phyloP scores from a whole-genome alignment of 495 filamentous ascomycete species.

The Astrocystis sublimbata region DNA sequence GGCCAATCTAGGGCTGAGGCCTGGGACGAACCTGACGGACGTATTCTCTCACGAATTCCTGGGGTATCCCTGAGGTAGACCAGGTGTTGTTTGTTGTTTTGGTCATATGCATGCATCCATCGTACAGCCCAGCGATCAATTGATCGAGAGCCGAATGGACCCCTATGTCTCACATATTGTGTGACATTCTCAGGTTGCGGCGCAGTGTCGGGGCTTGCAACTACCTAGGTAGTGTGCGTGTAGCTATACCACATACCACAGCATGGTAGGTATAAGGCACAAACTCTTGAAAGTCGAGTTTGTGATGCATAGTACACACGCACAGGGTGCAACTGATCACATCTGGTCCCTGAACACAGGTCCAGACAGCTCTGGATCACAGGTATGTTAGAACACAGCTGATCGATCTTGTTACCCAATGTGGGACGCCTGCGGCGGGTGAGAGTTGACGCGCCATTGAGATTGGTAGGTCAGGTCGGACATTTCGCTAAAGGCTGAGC shows the following conservation, averaged over 20 bases:
- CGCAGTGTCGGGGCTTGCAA: neutral
- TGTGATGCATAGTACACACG: neutral
- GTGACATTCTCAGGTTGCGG: neutral
- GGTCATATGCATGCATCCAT: neutral
- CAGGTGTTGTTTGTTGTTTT: neutral
- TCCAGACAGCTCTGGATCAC: neutral
- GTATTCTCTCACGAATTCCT: conserved; percentile 25
- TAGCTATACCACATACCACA: too few species aligned
- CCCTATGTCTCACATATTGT: neutral
- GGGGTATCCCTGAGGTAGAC: conserved; percentile 4
- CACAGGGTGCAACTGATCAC: neutral
- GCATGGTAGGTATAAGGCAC: too few species aligned
- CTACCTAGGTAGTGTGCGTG: too few species aligned
- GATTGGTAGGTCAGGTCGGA: conserved; percentile 4
- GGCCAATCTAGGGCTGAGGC: conserved; percentile 61
- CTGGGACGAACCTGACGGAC: conserved; percentile 34
- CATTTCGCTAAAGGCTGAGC: neutral
- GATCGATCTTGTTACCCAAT: neutral
- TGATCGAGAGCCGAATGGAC: neutral
- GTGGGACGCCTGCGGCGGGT: neutral
- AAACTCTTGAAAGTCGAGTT: neutral
- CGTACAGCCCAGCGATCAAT: neutral
- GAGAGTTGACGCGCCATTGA: neutral
- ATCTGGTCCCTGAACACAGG: neutral
- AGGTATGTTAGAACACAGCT: conserved; percentile 4